Conservation (phyloP, 1,284 basidiomycete species). For the Veloboletus limbatus region DNA sequence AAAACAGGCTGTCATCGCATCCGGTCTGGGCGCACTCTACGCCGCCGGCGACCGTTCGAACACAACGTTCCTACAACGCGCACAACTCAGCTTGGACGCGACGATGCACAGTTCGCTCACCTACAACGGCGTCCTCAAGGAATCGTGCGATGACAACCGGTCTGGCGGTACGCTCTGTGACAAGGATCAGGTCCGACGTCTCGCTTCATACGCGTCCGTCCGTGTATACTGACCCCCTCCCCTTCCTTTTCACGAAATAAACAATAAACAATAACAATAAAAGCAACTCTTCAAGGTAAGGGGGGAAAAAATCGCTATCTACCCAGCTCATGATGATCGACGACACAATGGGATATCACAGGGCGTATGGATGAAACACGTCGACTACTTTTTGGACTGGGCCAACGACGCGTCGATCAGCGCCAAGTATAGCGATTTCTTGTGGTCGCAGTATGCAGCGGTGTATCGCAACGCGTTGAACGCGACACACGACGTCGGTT, state of each 20-base stretch:
- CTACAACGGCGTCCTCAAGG: slow-evolving; percentile 42
- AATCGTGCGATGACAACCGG: slow-evolving; percentile 50
- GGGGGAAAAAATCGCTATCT: no score
- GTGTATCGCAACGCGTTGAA: slow-evolving; percentile 41
- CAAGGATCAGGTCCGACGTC: slow-evolving; percentile 42
- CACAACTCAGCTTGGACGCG: slow-evolving; percentile 51
- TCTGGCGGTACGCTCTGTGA: slow-evolving; percentile 41
- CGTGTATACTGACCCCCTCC: slow-evolving; percentile 5
- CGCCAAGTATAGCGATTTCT: slow-evolving; percentile 39
- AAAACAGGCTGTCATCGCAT: slow-evolving; percentile 49
- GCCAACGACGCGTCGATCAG: slow-evolving; percentile 38
- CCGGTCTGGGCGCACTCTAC: slow-evolving; percentile 46
- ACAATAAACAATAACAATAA: no score
- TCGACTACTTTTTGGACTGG: slow-evolving; percentile 42
- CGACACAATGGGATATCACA: slow-evolving; percentile 17
- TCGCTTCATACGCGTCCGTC: no score
- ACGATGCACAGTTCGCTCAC: slow-evolving; percentile 42
- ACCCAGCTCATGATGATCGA: neutral
- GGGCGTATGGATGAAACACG: slow-evolving; percentile 44
- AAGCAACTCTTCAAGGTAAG: slow-evolving; percentile 48
- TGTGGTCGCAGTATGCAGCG: slow-evolving; percentile 39
- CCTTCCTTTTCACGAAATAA: neutral
- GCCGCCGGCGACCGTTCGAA: slow-evolving; percentile 39
- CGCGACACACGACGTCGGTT: slow-evolving; percentile 41
- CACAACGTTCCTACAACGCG: slow-evolving; percentile 41